Evolutionary conservation across 2,329 filamentous ascomycete genomes (phyloP).

Genomic region (Microsporum audouinii): DNA sequence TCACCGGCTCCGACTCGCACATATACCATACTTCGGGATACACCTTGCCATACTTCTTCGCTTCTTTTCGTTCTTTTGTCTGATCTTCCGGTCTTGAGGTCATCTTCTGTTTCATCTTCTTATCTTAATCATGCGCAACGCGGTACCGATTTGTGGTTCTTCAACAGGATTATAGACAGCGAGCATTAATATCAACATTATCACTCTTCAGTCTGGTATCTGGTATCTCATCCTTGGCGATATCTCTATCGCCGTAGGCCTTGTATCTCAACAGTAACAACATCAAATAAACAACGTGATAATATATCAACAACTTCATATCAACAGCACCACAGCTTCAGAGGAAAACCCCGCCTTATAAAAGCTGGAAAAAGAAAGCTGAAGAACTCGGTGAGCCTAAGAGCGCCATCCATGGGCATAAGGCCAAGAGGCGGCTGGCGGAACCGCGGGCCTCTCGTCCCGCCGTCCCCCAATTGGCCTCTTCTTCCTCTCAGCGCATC

Average conservation of each 20-base stretch:
- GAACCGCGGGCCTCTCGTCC: not conserved
- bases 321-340: not conserved
- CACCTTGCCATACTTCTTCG: not conserved
- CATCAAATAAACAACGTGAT: not conserved
- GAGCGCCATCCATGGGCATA: not conserved
- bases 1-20: not conserved
- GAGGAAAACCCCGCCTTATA: not conserved
- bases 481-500: not conserved
- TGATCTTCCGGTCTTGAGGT: not conserved
- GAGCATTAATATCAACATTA: not conserved
- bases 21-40: not conserved
- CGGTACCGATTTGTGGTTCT: not conserved
- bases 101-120: not conserved
- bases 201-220: not conserved
- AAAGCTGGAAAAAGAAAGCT: not conserved
- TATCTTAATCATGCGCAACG: conserved; percentile 1
- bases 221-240: not conserved
- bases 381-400: not conserved
- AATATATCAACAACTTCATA: not conserved
- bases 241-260: not conserved
- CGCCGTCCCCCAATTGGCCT: not conserved
- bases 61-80: not conserved
- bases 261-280: too few species aligned
- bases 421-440: conserved; percentile 2
- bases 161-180: conserved; percentile 3